phyloP scores from a whole-genome alignment of 2,329 filamentous ascomycete species.

The Fusarium torulosum region DNA sequence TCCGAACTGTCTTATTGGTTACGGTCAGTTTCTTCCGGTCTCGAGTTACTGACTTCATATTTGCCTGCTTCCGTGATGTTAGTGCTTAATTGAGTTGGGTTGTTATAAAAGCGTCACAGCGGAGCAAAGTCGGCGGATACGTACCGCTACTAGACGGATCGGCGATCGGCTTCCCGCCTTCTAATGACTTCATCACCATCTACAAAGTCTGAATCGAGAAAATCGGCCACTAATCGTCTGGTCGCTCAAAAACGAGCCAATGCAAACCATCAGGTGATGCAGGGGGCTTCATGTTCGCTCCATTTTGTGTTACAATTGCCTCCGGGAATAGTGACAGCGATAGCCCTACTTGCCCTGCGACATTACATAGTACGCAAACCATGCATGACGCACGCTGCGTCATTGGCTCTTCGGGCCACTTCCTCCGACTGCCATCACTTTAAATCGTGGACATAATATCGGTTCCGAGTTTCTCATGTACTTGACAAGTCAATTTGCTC shows the following conservation, averaged over 20 bases:
- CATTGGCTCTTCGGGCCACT: slow-evolving; percentile 41
- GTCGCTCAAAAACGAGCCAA: slow-evolving; percentile 2
- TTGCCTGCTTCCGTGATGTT: neutral
- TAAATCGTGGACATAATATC: slow-evolving; percentile 20
- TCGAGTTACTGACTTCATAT: neutral
- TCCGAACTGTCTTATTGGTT: slow-evolving; percentile 1
- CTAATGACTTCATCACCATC: slow-evolving; percentile 46
- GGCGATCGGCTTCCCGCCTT: slow-evolving; percentile 34
- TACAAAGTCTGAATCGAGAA: slow-evolving; percentile 38
- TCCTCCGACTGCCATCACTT: slow-evolving; percentile 37
- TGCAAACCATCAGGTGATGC: slow-evolving; percentile 18
- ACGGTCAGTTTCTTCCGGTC: neutral
- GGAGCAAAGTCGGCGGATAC: slow-evolving; percentile 33
- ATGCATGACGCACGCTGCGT: slow-evolving; percentile 49
- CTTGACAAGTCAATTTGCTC: neutral
- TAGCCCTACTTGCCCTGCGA: slow-evolving; percentile 29
- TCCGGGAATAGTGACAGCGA: slow-evolving; percentile 28
- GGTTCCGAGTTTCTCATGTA: neutral
- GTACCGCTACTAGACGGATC: slow-evolving; percentile 34
- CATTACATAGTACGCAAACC: slow-evolving; percentile 19
- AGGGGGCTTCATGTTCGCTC: slow-evolving; percentile 10
- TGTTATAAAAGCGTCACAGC: slow-evolving; percentile 28
- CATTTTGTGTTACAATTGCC: slow-evolving; percentile 10
- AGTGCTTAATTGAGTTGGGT: neutral
- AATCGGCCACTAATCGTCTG: slow-evolving; percentile 35